Base-by-base conservation (phyloP, 768 basidiomycete species). In the Pilatotrama ljubarskyi region DNA sequence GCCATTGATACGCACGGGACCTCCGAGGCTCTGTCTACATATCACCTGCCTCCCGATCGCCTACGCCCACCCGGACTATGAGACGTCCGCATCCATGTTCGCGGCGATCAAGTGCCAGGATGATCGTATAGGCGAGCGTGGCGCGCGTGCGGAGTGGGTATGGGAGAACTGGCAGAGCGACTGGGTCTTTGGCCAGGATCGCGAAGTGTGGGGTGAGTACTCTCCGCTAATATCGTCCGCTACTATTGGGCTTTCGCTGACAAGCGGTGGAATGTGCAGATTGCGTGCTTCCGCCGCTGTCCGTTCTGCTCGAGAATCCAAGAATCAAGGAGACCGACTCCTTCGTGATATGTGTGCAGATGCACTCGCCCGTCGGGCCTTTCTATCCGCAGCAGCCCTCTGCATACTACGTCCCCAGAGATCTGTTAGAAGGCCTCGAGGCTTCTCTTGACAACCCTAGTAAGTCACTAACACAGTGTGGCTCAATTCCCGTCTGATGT, bases 111-210 rank as follows among this genome's bases (percentile, higher is more conserved):
- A 86, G 66, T 84, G 82, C 46, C 81, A 84, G 63, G 81, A 83
- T 57, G 82, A 85, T 62, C 77, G 82, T 48, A 72, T 75, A 11
- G 88, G 88, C 6, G 81, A 85, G 65, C 79, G 85, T 11, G 83
- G 85, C 5, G 82, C 84, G 0, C 82, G 87, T 15, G 76, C 85
- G 29, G 82, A 88, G 41, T 91, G 88, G 87, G 76, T 85, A 24
- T 91, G 88, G 88, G 85, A 89, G 57, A 75, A 74, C 55, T 88
- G 87, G 84, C 83, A 88, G 60, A 81, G 77, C 59, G 85, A 88
- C 59, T 90, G 84, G 82, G 78, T 82, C 1, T 92, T 90, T 74
- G 76, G 88, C 42, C 80, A 79, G 51, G 87, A 86, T 53, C 82
- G 81, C 53, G 88, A 91, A 75, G 87, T 88, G 41, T 90, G 85